A percentile compares a stretch with the other conserved stretches of the same genome.
Evolutionary conservation across 768 basidiomycete genomes (phyloP).

Genomic region (Trametes coccinea): DNA sequence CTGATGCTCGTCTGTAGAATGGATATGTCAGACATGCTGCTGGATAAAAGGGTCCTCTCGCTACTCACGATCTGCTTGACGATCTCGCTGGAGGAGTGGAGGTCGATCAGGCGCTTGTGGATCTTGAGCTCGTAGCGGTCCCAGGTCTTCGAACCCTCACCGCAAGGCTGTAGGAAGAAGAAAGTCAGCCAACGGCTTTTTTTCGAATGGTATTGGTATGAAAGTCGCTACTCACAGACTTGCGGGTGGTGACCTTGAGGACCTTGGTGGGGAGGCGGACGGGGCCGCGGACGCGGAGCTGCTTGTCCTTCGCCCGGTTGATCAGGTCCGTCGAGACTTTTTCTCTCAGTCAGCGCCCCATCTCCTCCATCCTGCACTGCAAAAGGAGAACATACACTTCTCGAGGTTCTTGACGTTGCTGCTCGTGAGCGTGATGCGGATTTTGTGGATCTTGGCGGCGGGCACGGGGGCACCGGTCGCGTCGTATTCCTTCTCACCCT

Average conservation of each 20-base stretch:
- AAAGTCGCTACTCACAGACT: constrained; percentile 67
- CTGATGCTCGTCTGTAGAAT: constrained; percentile 86
- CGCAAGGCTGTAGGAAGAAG: constrained; percentile 71
- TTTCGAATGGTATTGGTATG: neutral
- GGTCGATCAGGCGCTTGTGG: constrained; percentile 99
- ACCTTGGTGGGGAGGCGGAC: constrained; percentile 99
- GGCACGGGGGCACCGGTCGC: constrained; percentile 85
- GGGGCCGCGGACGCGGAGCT: constrained; percentile 98
- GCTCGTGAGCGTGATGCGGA: constrained; percentile 97
- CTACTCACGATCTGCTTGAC: constrained; percentile 97
- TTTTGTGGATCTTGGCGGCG: constrained; percentile 95
- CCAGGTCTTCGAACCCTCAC: constrained; percentile 99
- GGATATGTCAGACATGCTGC: neutral
- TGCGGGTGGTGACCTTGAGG: constrained; percentile 98
- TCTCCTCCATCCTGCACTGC: neutral
- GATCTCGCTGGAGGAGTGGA: constrained; percentile 97
- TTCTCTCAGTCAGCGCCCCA: neutral
- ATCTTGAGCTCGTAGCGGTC: constrained; percentile 99
- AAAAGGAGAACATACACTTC: constrained; percentile 68
- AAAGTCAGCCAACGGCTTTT: neutral
- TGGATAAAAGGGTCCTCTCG: neutral
- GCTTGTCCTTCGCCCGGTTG: constrained; percentile 99
- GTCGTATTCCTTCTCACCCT: constrained; percentile 97
- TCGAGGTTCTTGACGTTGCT: constrained; percentile 98
- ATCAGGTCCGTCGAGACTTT: constrained; percentile 96